These are phyloP conservation scores for Aspergillus hortae DNA, from an alignment of 2,329 filamentous ascomycete species.

Conservation along the genomic window DNA sequence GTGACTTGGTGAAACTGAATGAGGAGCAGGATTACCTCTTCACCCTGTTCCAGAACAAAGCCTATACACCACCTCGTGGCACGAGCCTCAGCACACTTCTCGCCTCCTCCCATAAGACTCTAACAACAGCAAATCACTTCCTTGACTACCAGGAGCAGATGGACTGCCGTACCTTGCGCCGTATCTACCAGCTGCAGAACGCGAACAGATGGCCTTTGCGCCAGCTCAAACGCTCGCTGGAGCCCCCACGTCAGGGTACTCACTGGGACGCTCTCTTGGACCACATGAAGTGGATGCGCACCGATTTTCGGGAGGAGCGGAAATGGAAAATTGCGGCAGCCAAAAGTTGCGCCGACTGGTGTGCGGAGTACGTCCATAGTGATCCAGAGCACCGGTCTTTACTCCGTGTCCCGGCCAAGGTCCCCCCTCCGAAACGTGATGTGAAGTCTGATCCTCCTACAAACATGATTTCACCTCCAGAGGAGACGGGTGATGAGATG, in stretches of 20 bases:
- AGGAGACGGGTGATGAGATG: constrained; percentile 31
- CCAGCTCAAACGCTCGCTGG: constrained; percentile 78
- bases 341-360: constrained; percentile 74
- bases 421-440: constrained; percentile 23
- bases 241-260: constrained; percentile 70
- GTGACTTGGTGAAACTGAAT: constrained; percentile 41
- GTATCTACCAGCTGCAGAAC: constrained; percentile 88
- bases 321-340: constrained; percentile 89
- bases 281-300: constrained; percentile 98
- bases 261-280: constrained; percentile 85
- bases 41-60: constrained; percentile 60
- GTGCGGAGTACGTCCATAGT: constrained; percentile 74
- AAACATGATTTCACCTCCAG: constrained; percentile 29
- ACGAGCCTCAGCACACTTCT: constrained; percentile 66
- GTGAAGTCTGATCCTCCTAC: constrained; percentile 23
- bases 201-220: constrained; percentile 88
- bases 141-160: constrained; percentile 81
- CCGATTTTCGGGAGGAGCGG: constrained; percentile 87
- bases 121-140: constrained; percentile 80
- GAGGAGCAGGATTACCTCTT: constrained; percentile 59
- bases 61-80: constrained; percentile 52
- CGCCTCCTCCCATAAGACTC: constrained; percentile 79
- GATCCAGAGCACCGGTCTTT: constrained; percentile 59
- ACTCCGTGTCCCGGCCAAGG: constrained; percentile 61
- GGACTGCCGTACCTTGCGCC: constrained; percentile 77